Base-by-base conservation (phyloP, 331 rosid genomes). In the Phaseolus coccineus region DNA sequence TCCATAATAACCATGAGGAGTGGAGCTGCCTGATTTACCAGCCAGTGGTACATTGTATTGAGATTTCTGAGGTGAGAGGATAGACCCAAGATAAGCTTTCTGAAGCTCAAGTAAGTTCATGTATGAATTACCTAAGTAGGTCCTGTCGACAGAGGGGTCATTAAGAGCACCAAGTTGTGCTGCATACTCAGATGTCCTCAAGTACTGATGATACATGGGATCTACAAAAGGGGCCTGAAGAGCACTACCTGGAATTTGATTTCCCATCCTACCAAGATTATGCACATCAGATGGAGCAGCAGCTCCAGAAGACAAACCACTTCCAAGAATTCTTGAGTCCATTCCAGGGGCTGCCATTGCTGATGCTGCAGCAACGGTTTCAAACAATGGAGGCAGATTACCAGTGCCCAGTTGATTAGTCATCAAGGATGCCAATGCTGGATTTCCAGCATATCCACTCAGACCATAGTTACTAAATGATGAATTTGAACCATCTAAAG, bases 11-110 rank as follows among this genome's bases (percentile, higher is more conserved):
- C 97, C 92, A 50, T 84, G 97, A 85, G 89, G 90, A 78, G 89
- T 93, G 68, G 94, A 85, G 55, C 92, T 84, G 16, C 90, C 87
- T 12, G 96, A 88, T 84, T 91, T 93, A 56, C 91, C 89, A 77
- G 88, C 89, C 69, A 89, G 62, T 3, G 92, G 89, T 66, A 83
- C 87, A 69, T 79, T 86, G 76, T 91, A 95, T 71, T 91, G 99
- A 3, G 98, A 85, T 84, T 95, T 95, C 79, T 91, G 98, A n/a
- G 97, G 98, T 14, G 98, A 87, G 3, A 89, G 84, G n/a, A 91
- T 62, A 55, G 94, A 56, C 56, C 97, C 97, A n/a, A 89, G 83
- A 81, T 93, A 91, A 8, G 97, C 97, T 77, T 95, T 93, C 82
- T 95, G 99, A 79, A 93, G 87, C 80, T 95, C 99, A 48, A 93